Conservation (phyloP, 1,139 yeast species). For the Pichia sp. region DNA sequence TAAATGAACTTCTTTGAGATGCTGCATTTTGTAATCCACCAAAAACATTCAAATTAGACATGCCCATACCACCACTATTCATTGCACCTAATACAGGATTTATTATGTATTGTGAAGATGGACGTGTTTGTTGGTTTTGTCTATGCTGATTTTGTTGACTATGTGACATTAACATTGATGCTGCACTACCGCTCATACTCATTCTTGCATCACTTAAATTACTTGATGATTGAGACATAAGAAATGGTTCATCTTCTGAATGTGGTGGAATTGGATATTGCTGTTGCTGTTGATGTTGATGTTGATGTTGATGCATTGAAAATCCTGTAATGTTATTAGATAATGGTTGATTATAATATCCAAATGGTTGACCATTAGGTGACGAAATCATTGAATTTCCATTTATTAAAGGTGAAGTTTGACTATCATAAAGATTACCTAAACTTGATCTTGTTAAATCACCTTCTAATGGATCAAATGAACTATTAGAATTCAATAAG, state of each 20-base stretch:
- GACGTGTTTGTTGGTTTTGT: conserved; percentile 3
- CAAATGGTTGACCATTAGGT: conserved; percentile 1
- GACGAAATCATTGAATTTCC: conserved; percentile 7
- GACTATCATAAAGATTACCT: conserved; percentile 5
- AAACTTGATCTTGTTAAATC: conserved; percentile 5
- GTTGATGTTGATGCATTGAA: conserved; percentile 15
- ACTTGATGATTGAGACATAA: conserved; percentile 40
- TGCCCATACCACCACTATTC: conserved; percentile 3
- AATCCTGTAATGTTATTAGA: conserved; percentile 11
- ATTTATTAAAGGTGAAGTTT: conserved; percentile 1
- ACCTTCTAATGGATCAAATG: conserved; percentile 1
- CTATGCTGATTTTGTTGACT: conserved; percentile 1
- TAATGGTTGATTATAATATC: conserved; percentile 5
- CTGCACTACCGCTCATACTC: conserved; percentile 7
- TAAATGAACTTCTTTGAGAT: conserved; percentile 6
- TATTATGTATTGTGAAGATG: conserved; percentile 4
- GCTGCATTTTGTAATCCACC: background rate
- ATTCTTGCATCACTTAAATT: conserved; percentile 39
- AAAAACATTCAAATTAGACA: conserved; percentile 3
- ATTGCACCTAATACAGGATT: conserved; percentile 11
- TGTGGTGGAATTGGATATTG: background rate
- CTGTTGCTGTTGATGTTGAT: conserved; percentile 13
- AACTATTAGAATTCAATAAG: background rate
- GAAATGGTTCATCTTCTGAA: conserved; percentile 2
- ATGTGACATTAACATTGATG: conserved; percentile 5